These are phyloP conservation scores for Pistacia vera DNA, from an alignment of 345 rosid species.

Conservation along the genomic window DNA sequence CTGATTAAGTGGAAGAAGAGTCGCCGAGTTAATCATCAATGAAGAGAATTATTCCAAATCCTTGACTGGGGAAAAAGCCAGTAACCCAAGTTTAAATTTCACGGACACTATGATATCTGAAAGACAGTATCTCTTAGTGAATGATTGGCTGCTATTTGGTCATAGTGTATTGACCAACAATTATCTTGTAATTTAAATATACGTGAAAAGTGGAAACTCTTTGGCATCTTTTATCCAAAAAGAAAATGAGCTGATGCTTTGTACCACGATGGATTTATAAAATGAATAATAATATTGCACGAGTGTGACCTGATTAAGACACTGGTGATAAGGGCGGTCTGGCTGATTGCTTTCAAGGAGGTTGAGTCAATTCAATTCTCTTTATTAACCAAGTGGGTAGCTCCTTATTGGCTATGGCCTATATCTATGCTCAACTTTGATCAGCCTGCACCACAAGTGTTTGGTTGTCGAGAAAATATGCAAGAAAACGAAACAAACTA, in stretches of 20 bases:
- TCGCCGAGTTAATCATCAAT: neutral
- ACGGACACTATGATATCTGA: neutral
- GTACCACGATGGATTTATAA: neutral
- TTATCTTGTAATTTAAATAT: neutral
- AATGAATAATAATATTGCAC: neutral
- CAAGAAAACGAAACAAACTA: neutral
- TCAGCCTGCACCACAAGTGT: neutral
- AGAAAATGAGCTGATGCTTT: slow-evolving; percentile 7
- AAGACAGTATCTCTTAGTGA: neutral
- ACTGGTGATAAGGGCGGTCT: neutral
- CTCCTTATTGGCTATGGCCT: neutral
- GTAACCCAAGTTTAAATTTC: neutral
- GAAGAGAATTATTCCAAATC: neutral
- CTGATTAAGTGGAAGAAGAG: neutral
- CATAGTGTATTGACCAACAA: neutral
- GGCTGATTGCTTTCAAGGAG: neutral
- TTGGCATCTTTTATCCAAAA: neutral
- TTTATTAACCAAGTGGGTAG: slow-evolving; percentile 10
- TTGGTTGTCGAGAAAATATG: slow-evolving; percentile 1
- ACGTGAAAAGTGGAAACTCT: slow-evolving; percentile 3
- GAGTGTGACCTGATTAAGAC: slow-evolving; percentile 6
- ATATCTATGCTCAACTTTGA: neutral
- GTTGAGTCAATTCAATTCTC: slow-evolving; percentile 17
- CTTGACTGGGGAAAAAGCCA: slow-evolving; percentile 2
- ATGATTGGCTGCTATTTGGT: slow-evolving; percentile 7